Conservation (phyloP, 257 asterid genomes). For the Nicotiana obtusifolia region DNA sequence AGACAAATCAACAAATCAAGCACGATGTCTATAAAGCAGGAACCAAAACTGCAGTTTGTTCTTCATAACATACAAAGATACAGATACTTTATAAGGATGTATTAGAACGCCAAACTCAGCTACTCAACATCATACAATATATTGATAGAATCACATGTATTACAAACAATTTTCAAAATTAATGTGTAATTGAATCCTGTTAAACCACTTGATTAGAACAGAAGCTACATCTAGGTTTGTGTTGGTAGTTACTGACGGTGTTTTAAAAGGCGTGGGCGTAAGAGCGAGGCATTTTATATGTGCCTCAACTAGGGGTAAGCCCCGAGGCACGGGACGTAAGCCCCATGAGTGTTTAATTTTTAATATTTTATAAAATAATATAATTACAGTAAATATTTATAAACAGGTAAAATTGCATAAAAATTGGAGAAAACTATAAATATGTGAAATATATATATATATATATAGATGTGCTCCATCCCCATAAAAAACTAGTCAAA, state of each 20-base stretch:
- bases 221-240: background rate
- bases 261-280: no score
- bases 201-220: background rate
- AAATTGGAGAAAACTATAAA: no score
- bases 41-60: background rate
- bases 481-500: no score
- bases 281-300: no score
- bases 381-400: no score
- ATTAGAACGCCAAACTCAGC: background rate
- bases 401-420: no score
- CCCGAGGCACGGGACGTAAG: no score
- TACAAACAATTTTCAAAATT: background rate
- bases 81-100: background rate
- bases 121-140: background rate
- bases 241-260: background rate
- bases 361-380: no score
- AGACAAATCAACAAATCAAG: background rate
- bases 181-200: background rate
- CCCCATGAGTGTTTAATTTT: no score
- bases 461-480: no score
- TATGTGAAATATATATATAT: no score
- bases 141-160: background rate
- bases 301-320: no score
- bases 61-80: background rate
- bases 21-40: background rate